Conservation (phyloP, 164 flowering plant genomes). For the Aristolochia fimbriata region DNA sequence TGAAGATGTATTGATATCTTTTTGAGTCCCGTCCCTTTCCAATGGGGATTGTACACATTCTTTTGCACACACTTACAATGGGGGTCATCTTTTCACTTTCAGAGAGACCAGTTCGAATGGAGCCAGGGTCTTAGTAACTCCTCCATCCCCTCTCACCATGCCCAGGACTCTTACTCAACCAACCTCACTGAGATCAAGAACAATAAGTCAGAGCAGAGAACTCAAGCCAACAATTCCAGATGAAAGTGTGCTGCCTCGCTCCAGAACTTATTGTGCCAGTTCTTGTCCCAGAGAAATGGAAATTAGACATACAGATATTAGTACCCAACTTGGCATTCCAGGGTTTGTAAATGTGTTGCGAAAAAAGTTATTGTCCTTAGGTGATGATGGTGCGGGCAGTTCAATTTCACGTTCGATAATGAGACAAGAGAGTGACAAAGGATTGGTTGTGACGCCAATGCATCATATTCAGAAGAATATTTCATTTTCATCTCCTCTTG, state of each 20-base stretch:
- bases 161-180: conserved; percentile 13
- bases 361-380: conserved; percentile 13
- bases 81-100: neutral
- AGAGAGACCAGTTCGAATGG: conserved; percentile 33
- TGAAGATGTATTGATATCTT: neutral
- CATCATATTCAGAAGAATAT: too few relatives aligned
- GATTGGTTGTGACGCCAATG: neutral
- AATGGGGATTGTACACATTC: neutral
- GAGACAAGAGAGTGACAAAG: neutral
- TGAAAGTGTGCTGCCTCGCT: neutral
- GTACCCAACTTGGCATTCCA: neutral
- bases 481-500: neutral
- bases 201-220: neutral
- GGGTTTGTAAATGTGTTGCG: neutral
- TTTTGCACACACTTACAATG: neutral
- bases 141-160: conserved; percentile 16
- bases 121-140: conserved; percentile 5
- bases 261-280: conserved; percentile 13
- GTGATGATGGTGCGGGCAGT: conserved; percentile 10
- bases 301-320: neutral
- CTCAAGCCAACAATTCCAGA: neutral
- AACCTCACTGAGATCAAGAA: neutral
- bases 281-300: conserved; percentile 11
- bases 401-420: neutral
- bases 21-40: neutral